phyloP scores from a whole-genome alignment of 2,329 filamentous ascomycete genomes.

The Curvularia lunata region DNA sequence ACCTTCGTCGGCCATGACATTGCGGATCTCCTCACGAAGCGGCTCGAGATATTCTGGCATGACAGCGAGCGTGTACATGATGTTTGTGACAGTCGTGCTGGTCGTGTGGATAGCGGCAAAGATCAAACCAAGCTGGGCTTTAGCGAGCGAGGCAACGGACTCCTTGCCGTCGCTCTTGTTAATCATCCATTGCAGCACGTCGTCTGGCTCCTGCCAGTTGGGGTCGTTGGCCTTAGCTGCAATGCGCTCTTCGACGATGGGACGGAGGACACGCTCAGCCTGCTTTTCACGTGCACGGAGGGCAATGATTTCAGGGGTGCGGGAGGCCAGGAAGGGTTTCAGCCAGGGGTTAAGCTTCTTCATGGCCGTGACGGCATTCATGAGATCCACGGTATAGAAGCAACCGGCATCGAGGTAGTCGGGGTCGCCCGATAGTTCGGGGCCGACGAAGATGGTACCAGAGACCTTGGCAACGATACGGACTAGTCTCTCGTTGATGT shows the following conservation, averaged over 20 bases:
- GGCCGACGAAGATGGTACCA: constrained; percentile 44
- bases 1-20: constrained; percentile 47
- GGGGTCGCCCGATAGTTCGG: constrained; percentile 37
- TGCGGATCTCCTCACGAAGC: constrained; percentile 50
- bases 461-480: constrained; percentile 45
- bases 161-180: constrained; percentile 23
- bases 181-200: constrained; percentile 50
- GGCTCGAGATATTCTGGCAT: constrained; percentile 53
- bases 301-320: constrained; percentile 32
- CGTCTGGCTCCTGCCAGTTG: constrained; percentile 44
- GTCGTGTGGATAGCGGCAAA: constrained; percentile 46
- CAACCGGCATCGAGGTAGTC: constrained; percentile 38
- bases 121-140: constrained; percentile 32
- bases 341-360: constrained; percentile 37
- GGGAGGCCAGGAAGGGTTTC: constrained; percentile 32
- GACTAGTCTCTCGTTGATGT: constrained; percentile 37
- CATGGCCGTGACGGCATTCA: constrained; percentile 35
- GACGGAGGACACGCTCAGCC: constrained; percentile 25
- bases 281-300: constrained; percentile 28
- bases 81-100: constrained; percentile 34
- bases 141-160: constrained; percentile 12
- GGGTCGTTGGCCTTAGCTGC: constrained; percentile 34
- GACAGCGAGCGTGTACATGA: constrained; percentile 40
- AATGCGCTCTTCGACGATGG: constrained; percentile 35
- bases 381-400: constrained; percentile 44